Base-by-base conservation (phyloP, 2,329 filamentous ascomycete species). In the Pseudogymnoascus sp. region DNA sequence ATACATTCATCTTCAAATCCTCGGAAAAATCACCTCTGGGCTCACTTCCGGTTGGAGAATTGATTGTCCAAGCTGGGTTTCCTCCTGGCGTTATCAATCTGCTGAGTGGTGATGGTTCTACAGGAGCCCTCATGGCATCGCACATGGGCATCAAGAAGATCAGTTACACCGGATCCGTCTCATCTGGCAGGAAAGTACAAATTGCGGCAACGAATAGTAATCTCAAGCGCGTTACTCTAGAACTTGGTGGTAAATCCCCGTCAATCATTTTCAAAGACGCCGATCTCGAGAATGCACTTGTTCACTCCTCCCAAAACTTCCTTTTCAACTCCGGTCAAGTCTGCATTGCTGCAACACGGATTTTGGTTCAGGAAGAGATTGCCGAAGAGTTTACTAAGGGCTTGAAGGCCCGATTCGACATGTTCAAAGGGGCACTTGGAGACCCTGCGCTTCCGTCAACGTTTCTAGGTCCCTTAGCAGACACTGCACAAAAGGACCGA, bases 1-100 rank as follows among this genome's bases (percentile, higher is more conserved):
- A 87, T 71, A 86, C 87, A 1, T 90, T 93, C 84, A 79, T 93
- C 12, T 79, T 84, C n/a, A 91, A 91, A 75, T 86, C 88, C 2
- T 87, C 84, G 3, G 87, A 87, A 0, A 87, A 91, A 73, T 86
- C 84, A 1, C 84, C 84, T 0, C 77, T 86, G 34, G 82, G 82
- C 1, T 79, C 82, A 0, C 73, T 86, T 12, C 77, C 79, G 2
- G 71, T 86, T 18, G 83, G 78, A 7, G 71, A 79, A 71, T 73
- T 87, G 34, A 83, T 83, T 10, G 73, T 77, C 57, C 74, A 80
- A 54, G 83, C 83, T 3, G 83, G 83, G 0, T 83, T 87, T 64
- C 81, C 83, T 0, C 79, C 81, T 14, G 85, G 85, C 2, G 83
- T 84, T 4, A 78, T 87, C 62, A 86, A 81, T 65, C 83, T 87